phyloP scores from a whole-genome alignment of 495 filamentous ascomycete species.

The Penicillium angulare region DNA sequence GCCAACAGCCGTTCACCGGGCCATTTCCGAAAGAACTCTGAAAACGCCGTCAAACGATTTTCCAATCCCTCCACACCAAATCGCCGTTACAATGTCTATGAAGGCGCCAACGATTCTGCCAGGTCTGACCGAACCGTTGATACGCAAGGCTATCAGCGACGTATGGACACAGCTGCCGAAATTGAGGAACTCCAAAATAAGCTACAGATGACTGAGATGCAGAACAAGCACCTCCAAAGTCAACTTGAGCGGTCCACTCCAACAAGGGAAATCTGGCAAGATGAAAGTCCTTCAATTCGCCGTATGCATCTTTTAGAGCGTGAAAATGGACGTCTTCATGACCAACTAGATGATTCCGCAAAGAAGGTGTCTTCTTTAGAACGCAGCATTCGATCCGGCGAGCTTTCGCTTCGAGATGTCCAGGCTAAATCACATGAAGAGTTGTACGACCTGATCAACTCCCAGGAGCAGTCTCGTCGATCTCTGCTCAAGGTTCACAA shows the following conservation, averaged over 20 bases:
- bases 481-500: constrained; percentile 82
- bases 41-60: constrained; percentile 60
- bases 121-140: constrained; percentile 89
- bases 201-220: constrained; percentile 93
- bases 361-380: constrained; percentile 92
- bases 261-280: constrained; percentile 58
- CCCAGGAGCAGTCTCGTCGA: constrained; percentile 85
- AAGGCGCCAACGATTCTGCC: constrained; percentile 68
- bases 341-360: constrained; percentile 90
- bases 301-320: constrained; percentile 90
- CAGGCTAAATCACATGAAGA: constrained; percentile 95
- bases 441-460: constrained; percentile 88
- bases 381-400: constrained; percentile 81
- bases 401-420: constrained; percentile 86
- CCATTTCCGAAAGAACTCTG: constrained; percentile 70
- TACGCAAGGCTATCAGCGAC: constrained; percentile 81
- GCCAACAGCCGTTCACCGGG: constrained; percentile 74
- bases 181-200: constrained; percentile 93
- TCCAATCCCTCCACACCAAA: constrained; percentile 76
- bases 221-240: constrained; percentile 89
- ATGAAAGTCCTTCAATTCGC: constrained; percentile 80
- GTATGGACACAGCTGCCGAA: constrained; percentile 88
- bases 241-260: constrained; percentile 70
- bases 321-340: constrained; percentile 88
- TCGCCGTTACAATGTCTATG: constrained; percentile 64